Conservation (phyloP, 345 rosid species). For the Trapa bicornis region DNA sequence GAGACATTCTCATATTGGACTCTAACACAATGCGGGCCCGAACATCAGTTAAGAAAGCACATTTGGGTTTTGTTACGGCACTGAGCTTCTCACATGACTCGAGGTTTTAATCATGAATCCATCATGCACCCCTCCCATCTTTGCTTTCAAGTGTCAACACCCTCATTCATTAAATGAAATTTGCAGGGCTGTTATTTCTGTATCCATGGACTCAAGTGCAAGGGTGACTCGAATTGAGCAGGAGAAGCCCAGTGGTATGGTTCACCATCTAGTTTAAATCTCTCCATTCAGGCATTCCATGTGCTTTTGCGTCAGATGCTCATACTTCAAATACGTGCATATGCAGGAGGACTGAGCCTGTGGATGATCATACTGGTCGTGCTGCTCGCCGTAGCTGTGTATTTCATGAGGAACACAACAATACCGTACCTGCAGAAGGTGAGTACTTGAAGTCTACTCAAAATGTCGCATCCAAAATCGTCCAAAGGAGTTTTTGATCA, state of each 20-base stretch:
- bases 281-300: not conserved
- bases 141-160: not conserved
- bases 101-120: conserved; percentile 31
- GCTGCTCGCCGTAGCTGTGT: not conserved
- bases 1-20: conserved; percentile 50
- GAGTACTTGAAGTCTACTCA: not conserved
- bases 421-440: not conserved
- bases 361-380: not conserved
- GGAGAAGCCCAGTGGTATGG: conserved; percentile 27
- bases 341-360: conserved; percentile 2
- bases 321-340: not conserved
- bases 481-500: not conserved
- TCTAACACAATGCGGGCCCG: conserved; percentile 34
- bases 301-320: not conserved
- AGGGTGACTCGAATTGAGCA: conserved; percentile 47
- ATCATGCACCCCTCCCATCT: not conserved
- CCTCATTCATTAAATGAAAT: not conserved
- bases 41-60: conserved; percentile 51
- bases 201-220: conserved; percentile 86
- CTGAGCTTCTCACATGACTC: conserved; percentile 73
- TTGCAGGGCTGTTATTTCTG: conserved; percentile 68
- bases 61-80: conserved; percentile 76
- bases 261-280: not conserved
- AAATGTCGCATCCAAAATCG: not conserved
- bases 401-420: not conserved